These are phyloP conservation scores for Candida pini DNA, from an alignment of 805 yeast genomes.

Conservation along the genomic window DNA sequence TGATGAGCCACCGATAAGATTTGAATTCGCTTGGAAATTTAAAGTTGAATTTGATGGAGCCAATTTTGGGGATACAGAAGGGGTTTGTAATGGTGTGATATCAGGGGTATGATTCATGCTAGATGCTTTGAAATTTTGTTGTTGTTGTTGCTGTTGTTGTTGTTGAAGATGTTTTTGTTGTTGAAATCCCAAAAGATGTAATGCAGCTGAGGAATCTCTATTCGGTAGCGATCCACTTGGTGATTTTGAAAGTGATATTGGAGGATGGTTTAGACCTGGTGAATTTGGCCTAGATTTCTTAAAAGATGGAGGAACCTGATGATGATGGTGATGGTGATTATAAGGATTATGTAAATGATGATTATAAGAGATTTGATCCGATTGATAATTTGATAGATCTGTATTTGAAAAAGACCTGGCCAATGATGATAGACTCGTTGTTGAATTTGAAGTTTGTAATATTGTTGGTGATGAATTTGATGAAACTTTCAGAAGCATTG, in stretches of 20 bases:
- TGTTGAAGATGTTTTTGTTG: constrained; percentile 6
- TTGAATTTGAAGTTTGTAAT: constrained; percentile 7
- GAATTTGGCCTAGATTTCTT: constrained; percentile 49
- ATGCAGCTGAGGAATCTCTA: constrained; percentile 26
- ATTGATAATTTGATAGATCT: constrained; percentile 33
- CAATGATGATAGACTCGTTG: constrained; percentile 11
- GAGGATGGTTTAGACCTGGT: constrained; percentile 27
- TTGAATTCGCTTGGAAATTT: not conserved
- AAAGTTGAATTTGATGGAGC: constrained; percentile 8
- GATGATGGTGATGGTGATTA: constrained; percentile 7
- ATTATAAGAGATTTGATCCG: no score
- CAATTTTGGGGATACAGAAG: constrained; percentile 32
- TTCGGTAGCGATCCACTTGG: constrained; percentile 17
- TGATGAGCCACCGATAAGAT: not conserved
- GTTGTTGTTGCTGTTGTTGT: constrained; percentile 1
- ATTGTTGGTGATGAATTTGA: constrained; percentile 1
- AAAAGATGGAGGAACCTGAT: constrained; percentile 30
- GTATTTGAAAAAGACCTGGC: constrained; percentile 35
- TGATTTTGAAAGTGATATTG: constrained; percentile 15
- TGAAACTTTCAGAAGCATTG: constrained; percentile 1
- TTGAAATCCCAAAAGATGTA: constrained; percentile 25
- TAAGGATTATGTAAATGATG: constrained; percentile 20
- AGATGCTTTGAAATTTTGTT: constrained; percentile 1
- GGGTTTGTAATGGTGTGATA: constrained; percentile 30
- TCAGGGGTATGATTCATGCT: constrained; percentile 23